A percentile compares a stretch with the other conserved stretches of the same genome.
Evolutionary conservation across 169 alveolate species (phyloP).

Genomic region (Cryptosporidium tyzzeri): DNA sequence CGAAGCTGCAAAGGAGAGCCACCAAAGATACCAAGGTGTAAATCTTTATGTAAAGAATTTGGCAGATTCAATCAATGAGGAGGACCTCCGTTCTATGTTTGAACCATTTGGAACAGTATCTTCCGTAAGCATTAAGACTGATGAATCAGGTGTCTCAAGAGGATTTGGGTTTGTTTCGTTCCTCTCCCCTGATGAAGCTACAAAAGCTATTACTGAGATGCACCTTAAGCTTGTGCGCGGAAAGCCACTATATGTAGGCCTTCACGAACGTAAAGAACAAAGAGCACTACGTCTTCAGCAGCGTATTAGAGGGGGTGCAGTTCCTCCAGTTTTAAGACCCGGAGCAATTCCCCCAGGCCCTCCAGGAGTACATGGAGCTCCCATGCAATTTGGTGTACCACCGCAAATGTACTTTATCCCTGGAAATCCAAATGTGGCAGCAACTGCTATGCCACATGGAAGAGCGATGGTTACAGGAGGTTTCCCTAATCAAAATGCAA

Average conservation of each 20-base stretch:
- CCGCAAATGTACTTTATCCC: conserved; percentile 75
- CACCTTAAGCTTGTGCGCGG: conserved; percentile 90
- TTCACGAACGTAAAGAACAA: conserved; percentile 92
- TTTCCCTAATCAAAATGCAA: conserved; percentile 43
- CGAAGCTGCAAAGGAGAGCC: conserved; percentile 81
- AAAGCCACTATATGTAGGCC: conserved; percentile 94
- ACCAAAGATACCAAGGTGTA: conserved; percentile 87
- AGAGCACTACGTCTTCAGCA: conserved; percentile 90
- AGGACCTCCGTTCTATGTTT: conserved; percentile 86
- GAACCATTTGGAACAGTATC: conserved; percentile 92
- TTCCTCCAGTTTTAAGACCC: conserved; percentile 79
- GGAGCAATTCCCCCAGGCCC: conserved; percentile 76
- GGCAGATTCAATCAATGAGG: conserved; percentile 91
- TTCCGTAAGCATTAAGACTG: conserved; percentile 93
- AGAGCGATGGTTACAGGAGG: conserved; percentile 51
- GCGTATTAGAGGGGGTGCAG: conserved; percentile 85
- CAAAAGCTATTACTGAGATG: conserved; percentile 97
- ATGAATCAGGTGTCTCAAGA: conserved; percentile 92
- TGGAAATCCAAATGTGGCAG: conserved; percentile 62
- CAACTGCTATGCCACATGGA: conserved; percentile 59
- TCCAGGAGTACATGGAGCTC: conserved; percentile 75
- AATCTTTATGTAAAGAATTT: conserved; percentile 93
- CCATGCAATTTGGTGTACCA: conserved; percentile 74
- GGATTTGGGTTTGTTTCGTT: conserved; percentile 99
- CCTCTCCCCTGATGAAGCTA: conserved; percentile 95